These are phyloP conservation scores for Leishmania braziliensis DNA, from an alignment of 208 protist species.

Conservation along the genomic window DNA sequence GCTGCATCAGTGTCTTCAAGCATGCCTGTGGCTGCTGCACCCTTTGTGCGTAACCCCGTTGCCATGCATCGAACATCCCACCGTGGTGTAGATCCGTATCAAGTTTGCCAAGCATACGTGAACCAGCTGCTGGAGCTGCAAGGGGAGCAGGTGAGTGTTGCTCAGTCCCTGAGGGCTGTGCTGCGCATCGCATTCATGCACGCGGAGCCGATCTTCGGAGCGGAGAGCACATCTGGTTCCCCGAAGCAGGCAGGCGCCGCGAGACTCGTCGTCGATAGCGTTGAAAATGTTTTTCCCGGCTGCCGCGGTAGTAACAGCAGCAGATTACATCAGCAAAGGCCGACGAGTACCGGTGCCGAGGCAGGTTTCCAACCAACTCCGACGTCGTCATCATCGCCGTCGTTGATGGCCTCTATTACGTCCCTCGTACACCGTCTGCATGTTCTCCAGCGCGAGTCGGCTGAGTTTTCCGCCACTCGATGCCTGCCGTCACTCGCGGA, in stretches of 20 bases:
- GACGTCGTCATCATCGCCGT: slow-evolving; percentile 1
- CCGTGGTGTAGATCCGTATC: slow-evolving; percentile 22
- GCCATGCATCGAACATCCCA: background rate
- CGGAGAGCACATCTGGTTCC: no score
- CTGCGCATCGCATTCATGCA: slow-evolving; percentile 2
- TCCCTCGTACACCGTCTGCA: slow-evolving; percentile 22
- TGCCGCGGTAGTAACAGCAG: background rate
- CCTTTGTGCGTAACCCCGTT: background rate
- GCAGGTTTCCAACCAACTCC: background rate
- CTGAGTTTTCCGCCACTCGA: slow-evolving; percentile 13
- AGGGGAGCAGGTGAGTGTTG: slow-evolving; percentile 15
- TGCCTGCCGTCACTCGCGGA: slow-evolving; percentile 16
- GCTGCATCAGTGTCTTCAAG: background rate
- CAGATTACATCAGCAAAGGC: background rate
- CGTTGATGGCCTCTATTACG: background rate
- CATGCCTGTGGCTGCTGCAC: no score
- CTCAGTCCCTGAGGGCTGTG: slow-evolving; percentile 3
- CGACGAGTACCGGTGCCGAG: background rate
- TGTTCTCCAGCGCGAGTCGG: slow-evolving; percentile 29
- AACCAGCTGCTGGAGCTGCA: slow-evolving; percentile 23
- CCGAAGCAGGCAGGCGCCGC: background rate
- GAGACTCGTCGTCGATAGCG: background rate
- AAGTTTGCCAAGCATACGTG: slow-evolving; percentile 10
- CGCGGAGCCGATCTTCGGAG: background rate
- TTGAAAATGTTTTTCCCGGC: background rate